Evolutionary conservation across 176 grass and related monocot genomes (phyloP).

Genomic region (Oryza rufipogon): DNA sequence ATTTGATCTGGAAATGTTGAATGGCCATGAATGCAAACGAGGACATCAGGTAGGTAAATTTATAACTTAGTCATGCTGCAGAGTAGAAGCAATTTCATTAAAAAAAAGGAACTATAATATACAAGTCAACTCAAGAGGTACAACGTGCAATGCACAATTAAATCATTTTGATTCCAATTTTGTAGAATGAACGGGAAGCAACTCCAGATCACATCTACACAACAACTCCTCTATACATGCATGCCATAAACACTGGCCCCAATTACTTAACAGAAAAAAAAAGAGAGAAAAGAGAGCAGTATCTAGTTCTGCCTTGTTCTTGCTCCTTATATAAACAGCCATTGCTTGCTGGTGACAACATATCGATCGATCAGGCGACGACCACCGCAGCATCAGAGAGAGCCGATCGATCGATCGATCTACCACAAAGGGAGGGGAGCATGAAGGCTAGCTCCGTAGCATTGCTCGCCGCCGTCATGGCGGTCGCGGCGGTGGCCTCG

Average conservation of each 20-base stretch:
- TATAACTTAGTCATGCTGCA: too few species aligned
- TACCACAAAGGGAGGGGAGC: neutral
- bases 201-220: neutral
- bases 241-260: constrained; percentile 21
- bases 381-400: neutral
- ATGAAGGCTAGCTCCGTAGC: constrained; percentile 38
- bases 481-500: constrained; percentile 32
- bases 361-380: neutral
- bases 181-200: neutral
- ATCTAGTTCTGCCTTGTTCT: neutral
- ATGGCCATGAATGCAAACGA: too few species aligned
- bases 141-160: neutral
- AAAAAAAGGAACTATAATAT: neutral
- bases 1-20: too few species aligned
- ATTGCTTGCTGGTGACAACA: neutral
- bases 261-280: neutral
- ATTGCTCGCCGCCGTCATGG: constrained; percentile 35
- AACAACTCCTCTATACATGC: neutral
- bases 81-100: neutral
- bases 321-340: neutral
- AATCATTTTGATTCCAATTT: constrained; percentile 21
- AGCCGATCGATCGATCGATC: neutral
- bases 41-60: too few species aligned
- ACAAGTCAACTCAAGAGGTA: neutral
- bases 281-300: neutral